Evolutionary conservation across 257 asterid species (phyloP).

Genomic region (Galeopsis tetrahit): DNA sequence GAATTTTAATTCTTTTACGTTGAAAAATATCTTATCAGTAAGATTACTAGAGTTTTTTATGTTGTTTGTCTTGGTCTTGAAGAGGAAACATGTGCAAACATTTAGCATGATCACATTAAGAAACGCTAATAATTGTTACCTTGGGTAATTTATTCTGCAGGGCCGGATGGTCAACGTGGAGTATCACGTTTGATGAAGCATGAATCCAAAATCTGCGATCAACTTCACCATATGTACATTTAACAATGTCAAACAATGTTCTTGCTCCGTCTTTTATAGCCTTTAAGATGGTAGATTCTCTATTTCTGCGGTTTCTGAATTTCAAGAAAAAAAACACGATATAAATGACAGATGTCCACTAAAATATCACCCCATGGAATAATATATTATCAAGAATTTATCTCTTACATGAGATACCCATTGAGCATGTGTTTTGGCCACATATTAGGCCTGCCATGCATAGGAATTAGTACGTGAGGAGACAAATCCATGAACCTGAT

Average conservation of each 20-base stretch:
- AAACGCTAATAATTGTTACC: constrained; percentile 47
- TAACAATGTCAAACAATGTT: constrained; percentile 85
- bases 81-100: not conserved
- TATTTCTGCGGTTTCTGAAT: constrained; percentile 81
- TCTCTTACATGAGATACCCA: constrained; percentile 85
- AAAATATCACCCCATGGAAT: not conserved
- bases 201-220: constrained; percentile 81
- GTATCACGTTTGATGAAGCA: constrained; percentile 91
- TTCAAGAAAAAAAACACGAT: not conserved
- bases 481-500: constrained; percentile 85
- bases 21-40: not conserved
- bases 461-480: constrained; percentile 85
- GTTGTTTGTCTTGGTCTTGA: not conserved
- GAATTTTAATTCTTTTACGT: constrained; percentile 4
- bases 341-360: not conserved
- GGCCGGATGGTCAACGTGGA: constrained; percentile 91
- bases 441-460: constrained; percentile 89
- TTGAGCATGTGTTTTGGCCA: constrained; percentile 98
- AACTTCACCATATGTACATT: constrained; percentile 70
- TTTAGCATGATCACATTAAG: constrained; percentile 13
- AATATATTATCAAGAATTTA: not conserved
- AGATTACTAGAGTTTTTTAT: constrained; percentile 15
- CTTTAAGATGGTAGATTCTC: constrained; percentile 88
- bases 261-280: constrained; percentile 82
- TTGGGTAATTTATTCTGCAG: constrained; percentile 76